Conservation (phyloP, 2,329 filamentous ascomycete species). For the Aspergillus viridinutans region DNA sequence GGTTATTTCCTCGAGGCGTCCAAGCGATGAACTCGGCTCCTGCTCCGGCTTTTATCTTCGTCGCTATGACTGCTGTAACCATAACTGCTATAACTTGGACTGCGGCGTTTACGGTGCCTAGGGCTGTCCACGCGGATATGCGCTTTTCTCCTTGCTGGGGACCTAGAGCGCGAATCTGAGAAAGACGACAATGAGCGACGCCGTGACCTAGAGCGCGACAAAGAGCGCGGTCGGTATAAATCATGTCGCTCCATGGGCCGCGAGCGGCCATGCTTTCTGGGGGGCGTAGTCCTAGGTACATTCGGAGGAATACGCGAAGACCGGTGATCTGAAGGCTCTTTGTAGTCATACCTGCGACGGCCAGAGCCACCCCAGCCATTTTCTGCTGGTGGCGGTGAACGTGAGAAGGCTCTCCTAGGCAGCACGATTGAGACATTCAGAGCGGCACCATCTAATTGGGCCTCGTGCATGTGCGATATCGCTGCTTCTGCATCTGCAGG, state of each 20-base stretch:
- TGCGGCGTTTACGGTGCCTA: slow-evolving; percentile 47
- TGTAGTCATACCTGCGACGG: slow-evolving; percentile 35
- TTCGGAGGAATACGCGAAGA: slow-evolving; percentile 23
- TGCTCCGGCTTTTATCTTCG: slow-evolving; percentile 41
- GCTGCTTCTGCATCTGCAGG: slow-evolving; percentile 78
- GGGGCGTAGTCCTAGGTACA: slow-evolving; percentile 31
- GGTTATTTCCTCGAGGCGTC: slow-evolving; percentile 19
- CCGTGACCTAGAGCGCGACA: slow-evolving; percentile 46
- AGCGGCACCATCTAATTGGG: slow-evolving; percentile 77
- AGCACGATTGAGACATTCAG: slow-evolving; percentile 87
- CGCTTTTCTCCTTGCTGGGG: slow-evolving; percentile 37
- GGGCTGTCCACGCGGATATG: slow-evolving; percentile 33
- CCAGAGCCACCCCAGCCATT: slow-evolving; percentile 59
- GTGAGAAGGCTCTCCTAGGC: slow-evolving; percentile 76
- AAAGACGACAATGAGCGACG: slow-evolving; percentile 35
- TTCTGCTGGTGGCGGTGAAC: slow-evolving; percentile 68
- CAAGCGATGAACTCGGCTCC: slow-evolving; percentile 44
- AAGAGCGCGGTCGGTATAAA: slow-evolving; percentile 58
- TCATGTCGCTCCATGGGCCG: slow-evolving; percentile 47
- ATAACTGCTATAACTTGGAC: slow-evolving; percentile 61
- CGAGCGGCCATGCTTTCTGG: slow-evolving; percentile 37
- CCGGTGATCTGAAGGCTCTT: slow-evolving; percentile 21
- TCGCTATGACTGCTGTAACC: slow-evolving; percentile 56
- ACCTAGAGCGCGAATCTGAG: slow-evolving; percentile 38
- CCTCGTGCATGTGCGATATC: slow-evolving; percentile 96